Evolutionary conservation across 768 basidiomycete species (phyloP).

Genomic region (Suillus occidentalis): DNA sequence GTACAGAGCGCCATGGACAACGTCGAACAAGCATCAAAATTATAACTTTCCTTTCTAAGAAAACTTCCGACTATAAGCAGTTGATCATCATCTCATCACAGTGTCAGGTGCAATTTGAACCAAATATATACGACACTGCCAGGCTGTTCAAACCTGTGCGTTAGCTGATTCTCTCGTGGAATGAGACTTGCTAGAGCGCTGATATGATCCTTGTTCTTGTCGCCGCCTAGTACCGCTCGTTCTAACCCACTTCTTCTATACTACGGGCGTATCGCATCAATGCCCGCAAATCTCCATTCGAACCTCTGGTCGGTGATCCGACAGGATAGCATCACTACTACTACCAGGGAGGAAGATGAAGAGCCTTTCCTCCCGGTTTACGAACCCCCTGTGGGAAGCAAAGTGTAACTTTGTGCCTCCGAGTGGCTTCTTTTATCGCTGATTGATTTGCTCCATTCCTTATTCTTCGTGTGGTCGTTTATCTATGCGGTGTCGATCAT

Average conservation of each 20-base stretch:
- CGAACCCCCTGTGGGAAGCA: constrained; percentile 11
- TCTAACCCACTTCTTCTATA: background rate
- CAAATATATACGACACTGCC: background rate
- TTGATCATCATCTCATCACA: background rate
- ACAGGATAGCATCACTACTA: constrained; percentile 15
- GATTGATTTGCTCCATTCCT: constrained; percentile 9
- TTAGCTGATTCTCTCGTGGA: background rate
- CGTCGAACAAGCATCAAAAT: constrained; percentile 22
- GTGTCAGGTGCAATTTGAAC: background rate
- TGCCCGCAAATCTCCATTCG: background rate
- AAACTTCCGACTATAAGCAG: background rate
- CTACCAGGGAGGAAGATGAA: constrained; percentile 6
- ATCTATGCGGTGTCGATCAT: background rate
- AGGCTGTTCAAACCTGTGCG: background rate
- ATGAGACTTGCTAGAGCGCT: background rate
- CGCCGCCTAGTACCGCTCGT: background rate
- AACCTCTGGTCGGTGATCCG: constrained; percentile 23
- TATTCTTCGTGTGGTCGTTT: background rate
- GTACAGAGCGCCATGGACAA: constrained; percentile 16
- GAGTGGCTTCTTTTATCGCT: constrained; percentile 9
- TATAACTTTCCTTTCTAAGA: constrained; percentile 17
- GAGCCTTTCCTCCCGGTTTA: constrained; percentile 25
- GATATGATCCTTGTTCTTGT: background rate
- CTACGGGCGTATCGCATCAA: background rate
- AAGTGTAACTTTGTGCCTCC: constrained; percentile 11